Evolutionary conservation across 2,329 filamentous ascomycete genomes (phyloP).

Genomic region (Chaetomium globosum): DNA sequence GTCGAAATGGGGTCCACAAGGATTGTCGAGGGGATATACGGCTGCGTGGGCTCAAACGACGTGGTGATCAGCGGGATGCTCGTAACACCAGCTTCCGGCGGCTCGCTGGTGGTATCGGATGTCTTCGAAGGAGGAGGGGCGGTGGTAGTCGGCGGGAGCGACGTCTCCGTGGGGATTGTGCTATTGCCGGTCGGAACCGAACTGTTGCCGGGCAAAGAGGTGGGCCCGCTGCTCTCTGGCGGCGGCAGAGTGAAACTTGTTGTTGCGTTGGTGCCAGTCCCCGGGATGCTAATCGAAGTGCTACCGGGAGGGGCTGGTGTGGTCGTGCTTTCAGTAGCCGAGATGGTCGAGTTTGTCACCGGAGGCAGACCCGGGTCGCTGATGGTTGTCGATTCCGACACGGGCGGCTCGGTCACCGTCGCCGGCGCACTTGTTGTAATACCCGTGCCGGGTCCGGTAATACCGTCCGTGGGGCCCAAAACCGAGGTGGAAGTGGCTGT

Average conservation of each 20-base stretch:
- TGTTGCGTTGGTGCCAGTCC: constrained; percentile 16
- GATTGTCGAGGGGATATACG: constrained; percentile 63
- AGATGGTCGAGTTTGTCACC: constrained; percentile 14
- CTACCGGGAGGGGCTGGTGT: not conserved
- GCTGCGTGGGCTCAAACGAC: constrained; percentile 46
- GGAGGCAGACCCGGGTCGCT: constrained; percentile 5
- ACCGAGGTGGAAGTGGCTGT: not conserved
- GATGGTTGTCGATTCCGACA: not conserved
- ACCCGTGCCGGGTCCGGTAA: constrained; percentile 23
- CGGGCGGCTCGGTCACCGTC: constrained; percentile 2
- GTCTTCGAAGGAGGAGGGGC: not conserved
- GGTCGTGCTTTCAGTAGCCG: not conserved
- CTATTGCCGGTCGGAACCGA: constrained; percentile 17
- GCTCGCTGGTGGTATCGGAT: not conserved
- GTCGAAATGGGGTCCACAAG: constrained; percentile 56
- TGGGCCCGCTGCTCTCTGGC: not conserved
- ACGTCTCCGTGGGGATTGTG: constrained; percentile 17
- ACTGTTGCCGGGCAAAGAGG: constrained; percentile 5
- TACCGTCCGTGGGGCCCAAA: not conserved
- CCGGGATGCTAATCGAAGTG: not conserved
- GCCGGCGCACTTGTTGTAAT: constrained; percentile 26
- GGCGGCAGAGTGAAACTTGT: constrained; percentile 9
- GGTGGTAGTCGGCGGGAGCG: not conserved
- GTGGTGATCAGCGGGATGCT: constrained; percentile 25
- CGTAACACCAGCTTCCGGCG: constrained; percentile 24